Evolutionary conservation across 441 rosid genomes (phyloP).

Genomic region (Erodium trifolium): DNA sequence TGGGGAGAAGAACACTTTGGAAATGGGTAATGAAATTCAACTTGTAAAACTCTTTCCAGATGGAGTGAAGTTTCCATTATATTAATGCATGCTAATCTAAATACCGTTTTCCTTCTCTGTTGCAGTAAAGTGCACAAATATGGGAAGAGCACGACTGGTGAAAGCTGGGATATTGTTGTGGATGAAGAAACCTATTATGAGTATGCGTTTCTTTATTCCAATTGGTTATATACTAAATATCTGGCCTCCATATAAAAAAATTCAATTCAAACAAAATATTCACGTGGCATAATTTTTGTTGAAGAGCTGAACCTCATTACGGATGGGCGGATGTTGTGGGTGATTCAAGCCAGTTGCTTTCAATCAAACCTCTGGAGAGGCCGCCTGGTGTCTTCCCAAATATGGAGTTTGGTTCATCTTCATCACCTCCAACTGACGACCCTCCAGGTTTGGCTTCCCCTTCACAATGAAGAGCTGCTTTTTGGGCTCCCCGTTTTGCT

Average conservation of each 20-base stretch:
- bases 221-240: background rate
- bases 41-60: background rate
- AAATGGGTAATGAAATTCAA: conserved; percentile 57
- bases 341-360: conserved; percentile 71
- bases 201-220: conserved; percentile 21
- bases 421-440: conserved; percentile 40
- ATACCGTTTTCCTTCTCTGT: background rate
- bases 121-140: conserved; percentile 94
- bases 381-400: conserved; percentile 74
- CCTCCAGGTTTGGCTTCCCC: conserved; percentile 28
- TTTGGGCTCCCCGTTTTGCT: conserved; percentile 15
- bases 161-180: conserved; percentile 96
- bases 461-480: conserved; percentile 17
- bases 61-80: too few species aligned
- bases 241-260: background rate
- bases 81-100: background rate
- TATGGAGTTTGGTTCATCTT: conserved; percentile 56
- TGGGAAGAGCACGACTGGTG: conserved; percentile 90
- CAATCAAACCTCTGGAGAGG: conserved; percentile 61
- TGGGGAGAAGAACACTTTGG: conserved; percentile 99
- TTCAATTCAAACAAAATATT: background rate
- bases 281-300: conserved; percentile 3
- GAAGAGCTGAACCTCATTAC: conserved; percentile 87
- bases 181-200: conserved; percentile 92
- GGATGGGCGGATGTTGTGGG: conserved; percentile 98